A percentile compares a stretch with the other conserved stretches of the same genome.
phyloP scores from a whole-genome alignment of 1,284 basidiomycete genomes.

The Cryptococcus sp. region DNA sequence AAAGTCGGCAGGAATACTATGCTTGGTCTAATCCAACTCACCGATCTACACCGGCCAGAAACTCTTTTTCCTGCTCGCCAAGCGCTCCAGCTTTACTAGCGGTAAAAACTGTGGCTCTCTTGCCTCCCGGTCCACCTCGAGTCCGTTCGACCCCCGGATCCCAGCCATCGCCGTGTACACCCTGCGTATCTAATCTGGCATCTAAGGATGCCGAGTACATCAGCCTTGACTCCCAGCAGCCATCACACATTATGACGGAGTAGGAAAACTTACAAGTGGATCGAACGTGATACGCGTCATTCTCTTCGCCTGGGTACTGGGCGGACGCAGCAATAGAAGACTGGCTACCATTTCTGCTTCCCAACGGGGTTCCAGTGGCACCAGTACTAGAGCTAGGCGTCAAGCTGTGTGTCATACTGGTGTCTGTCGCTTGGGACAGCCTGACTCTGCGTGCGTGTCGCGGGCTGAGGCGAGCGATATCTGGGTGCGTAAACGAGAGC shows the following conservation, averaged over 20 bases:
- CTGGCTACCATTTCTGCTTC: slow-evolving; percentile 20
- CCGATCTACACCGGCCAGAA: slow-evolving; percentile 77
- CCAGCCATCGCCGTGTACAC: slow-evolving; percentile 88
- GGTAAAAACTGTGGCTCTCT: slow-evolving; percentile 58
- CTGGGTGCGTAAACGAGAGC: slow-evolving; percentile 15
- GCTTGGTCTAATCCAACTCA: slow-evolving; percentile 52
- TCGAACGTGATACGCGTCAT: slow-evolving; percentile 81
- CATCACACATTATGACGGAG: not conserved
- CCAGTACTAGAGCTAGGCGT: slow-evolving; percentile 4
- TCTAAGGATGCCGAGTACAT: slow-evolving; percentile 50
- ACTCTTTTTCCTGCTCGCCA: slow-evolving; percentile 62
- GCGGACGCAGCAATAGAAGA: slow-evolving; percentile 31
- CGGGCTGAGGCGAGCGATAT: slow-evolving; percentile 15
- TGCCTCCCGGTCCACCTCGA: slow-evolving; percentile 66
- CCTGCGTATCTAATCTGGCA: slow-evolving; percentile 76
- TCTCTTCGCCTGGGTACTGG: slow-evolving; percentile 64
- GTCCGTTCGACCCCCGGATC: slow-evolving; percentile 89
- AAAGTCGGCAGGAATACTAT: slow-evolving; percentile 19
- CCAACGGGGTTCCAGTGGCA: slow-evolving; percentile 4
- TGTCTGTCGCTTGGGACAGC: not conserved
- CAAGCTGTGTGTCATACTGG: not conserved
- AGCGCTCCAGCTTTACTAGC: slow-evolving; percentile 52
- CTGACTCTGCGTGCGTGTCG: slow-evolving; percentile 1
- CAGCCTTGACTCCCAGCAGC: not conserved
- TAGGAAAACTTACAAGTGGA: slow-evolving; percentile 62